phyloP scores from a whole-genome alignment of 768 basidiomycete species.

The Boletus barrowsii region DNA sequence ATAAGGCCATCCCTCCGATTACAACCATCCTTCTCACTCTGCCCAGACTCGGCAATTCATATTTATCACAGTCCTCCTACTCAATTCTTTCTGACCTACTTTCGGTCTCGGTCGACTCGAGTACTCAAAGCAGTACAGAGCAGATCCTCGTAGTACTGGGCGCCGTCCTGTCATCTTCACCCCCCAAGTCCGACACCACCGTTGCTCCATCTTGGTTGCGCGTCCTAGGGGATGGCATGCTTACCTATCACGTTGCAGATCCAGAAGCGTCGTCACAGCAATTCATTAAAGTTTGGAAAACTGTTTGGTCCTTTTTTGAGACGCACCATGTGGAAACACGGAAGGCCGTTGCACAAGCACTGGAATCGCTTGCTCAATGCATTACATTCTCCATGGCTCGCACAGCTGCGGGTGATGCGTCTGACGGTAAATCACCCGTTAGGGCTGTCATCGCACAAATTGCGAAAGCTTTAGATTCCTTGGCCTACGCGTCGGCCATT shows the following conservation, averaged over 20 bases:
- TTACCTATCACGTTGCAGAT: slow-evolving; percentile 55
- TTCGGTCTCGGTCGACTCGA: slow-evolving; percentile 48
- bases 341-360: slow-evolving; percentile 60
- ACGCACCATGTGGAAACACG: slow-evolving; percentile 59
- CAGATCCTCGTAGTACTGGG: slow-evolving; percentile 61
- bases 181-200: slow-evolving; percentile 63
- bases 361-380: slow-evolving; percentile 64
- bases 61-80: slow-evolving; percentile 86
- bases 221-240: slow-evolving; percentile 70
- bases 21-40: slow-evolving; percentile 72
- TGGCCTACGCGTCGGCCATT: slow-evolving; percentile 70
- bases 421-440: slow-evolving; percentile 51
- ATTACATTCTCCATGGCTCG: slow-evolving; percentile 63
- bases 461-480: slow-evolving; percentile 65
- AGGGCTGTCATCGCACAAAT: slow-evolving; percentile 61
- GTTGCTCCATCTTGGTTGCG: slow-evolving; percentile 77
- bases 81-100: slow-evolving; percentile 84
- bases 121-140: slow-evolving; percentile 45
- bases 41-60: slow-evolving; percentile 84
- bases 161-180: slow-evolving; percentile 66
- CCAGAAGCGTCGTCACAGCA: slow-evolving; percentile 50
- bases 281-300: slow-evolving; percentile 67
- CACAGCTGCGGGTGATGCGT: slow-evolving; percentile 45
- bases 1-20: slow-evolving; percentile 68
- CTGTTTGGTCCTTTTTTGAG: slow-evolving; percentile 75